Evolutionary conservation across 2,329 filamentous ascomycete species (phyloP).

Genomic region (Fusarium sacchari): DNA sequence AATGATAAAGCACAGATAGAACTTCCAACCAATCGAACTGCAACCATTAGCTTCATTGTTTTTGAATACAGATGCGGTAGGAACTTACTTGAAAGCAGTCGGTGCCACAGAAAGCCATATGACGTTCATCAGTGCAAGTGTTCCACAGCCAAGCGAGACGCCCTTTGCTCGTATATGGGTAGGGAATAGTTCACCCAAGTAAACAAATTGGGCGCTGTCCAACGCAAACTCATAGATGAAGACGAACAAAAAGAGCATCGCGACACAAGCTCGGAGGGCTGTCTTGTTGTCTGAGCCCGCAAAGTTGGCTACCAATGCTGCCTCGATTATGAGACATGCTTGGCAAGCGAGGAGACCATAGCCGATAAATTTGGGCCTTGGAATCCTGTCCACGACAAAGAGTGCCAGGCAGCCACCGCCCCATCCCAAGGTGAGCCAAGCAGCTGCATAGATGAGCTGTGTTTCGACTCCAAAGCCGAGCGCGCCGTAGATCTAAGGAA

Average conservation of each 20-base stretch:
- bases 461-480: not conserved
- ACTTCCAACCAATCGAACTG: not conserved
- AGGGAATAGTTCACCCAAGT: not conserved
- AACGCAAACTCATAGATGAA: not conserved
- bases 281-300: not conserved
- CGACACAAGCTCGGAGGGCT: not conserved
- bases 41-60: rapidly evolving
- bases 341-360: not conserved
- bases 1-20: not conserved
- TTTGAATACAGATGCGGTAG: rapidly evolving
- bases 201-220: not conserved
- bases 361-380: not conserved
- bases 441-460: not conserved
- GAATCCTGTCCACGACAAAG: not conserved
- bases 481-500: not conserved
- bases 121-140: not conserved
- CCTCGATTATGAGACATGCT: not conserved
- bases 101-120: not conserved
- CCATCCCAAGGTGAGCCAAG: not conserved
- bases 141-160: not conserved
- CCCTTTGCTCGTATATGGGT: not conserved
- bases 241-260: not conserved
- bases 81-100: not conserved
- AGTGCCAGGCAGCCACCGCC: not conserved
- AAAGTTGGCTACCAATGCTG: not conserved